These are phyloP conservation scores for Phytophthora pseudosyringae DNA, from an alignment of 352 stramenopile genomes.

Conservation along the genomic window DNA sequence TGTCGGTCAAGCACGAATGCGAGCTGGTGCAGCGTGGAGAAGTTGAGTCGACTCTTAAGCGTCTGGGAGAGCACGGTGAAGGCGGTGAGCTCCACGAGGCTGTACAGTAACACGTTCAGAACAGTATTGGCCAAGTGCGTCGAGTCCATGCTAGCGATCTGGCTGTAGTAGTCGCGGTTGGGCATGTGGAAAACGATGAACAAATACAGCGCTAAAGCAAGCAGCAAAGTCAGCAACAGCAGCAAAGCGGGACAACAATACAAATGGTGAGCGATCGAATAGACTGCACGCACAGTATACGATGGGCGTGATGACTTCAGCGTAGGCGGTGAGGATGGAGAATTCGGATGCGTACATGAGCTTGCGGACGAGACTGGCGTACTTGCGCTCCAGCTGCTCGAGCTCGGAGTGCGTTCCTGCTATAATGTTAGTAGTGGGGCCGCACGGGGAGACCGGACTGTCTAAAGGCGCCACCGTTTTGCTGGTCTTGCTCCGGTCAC, in stretches of 20 bases:
- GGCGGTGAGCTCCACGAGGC: slow-evolving; percentile 5
- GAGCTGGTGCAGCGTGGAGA: slow-evolving; percentile 16
- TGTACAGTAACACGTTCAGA: slow-evolving; percentile 17
- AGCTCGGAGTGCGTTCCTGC: slow-evolving; percentile 1
- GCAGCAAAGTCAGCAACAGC: not conserved
- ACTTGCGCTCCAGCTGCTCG: slow-evolving; percentile 20
- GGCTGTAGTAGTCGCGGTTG: slow-evolving; percentile 36
- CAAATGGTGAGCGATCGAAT: too few relatives aligned
- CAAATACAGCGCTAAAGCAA: slow-evolving; percentile 29
- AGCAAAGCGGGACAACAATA: too few relatives aligned
- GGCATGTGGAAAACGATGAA: slow-evolving; percentile 31
- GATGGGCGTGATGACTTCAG: slow-evolving; percentile 30
- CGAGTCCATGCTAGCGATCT: slow-evolving; percentile 25
- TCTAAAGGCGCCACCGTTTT: not conserved
- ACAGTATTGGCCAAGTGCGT: slow-evolving; percentile 10
- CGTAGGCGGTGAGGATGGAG: slow-evolving; percentile 32
- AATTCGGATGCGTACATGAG: slow-evolving; percentile 44
- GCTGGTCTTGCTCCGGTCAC: not conserved
- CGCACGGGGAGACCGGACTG: not conserved
- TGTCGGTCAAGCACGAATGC: slow-evolving; percentile 27
- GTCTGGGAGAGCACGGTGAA: slow-evolving; percentile 11
- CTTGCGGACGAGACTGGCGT: slow-evolving; percentile 20
- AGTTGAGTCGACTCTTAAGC: slow-evolving; percentile 14
- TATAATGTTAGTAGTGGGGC: not conserved
- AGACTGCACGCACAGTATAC: slow-evolving; percentile 13